phyloP scores from a whole-genome alignment of 108 stramenopile genomes.

The Skeletonema costatum region DNA sequence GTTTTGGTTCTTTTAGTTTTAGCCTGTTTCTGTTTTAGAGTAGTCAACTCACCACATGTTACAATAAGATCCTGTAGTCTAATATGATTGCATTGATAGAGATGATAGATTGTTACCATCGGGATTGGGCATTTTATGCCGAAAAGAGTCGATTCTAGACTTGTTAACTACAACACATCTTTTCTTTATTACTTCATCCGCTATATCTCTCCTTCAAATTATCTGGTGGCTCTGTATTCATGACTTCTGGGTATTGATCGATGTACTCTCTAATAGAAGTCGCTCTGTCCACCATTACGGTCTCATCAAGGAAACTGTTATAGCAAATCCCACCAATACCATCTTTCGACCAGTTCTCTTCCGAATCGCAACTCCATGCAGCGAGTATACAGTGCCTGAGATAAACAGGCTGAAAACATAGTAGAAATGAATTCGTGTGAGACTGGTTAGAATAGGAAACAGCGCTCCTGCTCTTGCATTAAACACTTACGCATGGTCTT shows the following conservation, averaged over 20 bases:
- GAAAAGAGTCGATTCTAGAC: no score
- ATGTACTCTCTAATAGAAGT: slow-evolving; percentile 78
- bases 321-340: slow-evolving; percentile 62
- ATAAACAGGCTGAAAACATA: slow-evolving; percentile 49
- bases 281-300: slow-evolving; percentile 71
- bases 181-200: slow-evolving; percentile 27
- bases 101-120: no score
- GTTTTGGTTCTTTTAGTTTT: no score
- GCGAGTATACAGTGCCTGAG: slow-evolving; percentile 87
- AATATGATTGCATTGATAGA: no score
- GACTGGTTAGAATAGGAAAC: no score
- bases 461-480: no score
- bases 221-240: slow-evolving; percentile 53
- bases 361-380: slow-evolving; percentile 33
- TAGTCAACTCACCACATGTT: no score
- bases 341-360: slow-evolving; percentile 15
- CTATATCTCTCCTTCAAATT: slow-evolving; percentile 55
- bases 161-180: no score
- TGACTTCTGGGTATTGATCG: slow-evolving; percentile 51
- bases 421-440: no score
- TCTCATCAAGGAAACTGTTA: slow-evolving; percentile 73
- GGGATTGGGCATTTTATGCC: no score
- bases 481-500: slow-evolving; percentile 54
- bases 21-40: no score
- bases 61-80: no score